Evolutionary conservation across 768 basidiomycete genomes (phyloP).

Genomic region (Boletus rubescentipes): DNA sequence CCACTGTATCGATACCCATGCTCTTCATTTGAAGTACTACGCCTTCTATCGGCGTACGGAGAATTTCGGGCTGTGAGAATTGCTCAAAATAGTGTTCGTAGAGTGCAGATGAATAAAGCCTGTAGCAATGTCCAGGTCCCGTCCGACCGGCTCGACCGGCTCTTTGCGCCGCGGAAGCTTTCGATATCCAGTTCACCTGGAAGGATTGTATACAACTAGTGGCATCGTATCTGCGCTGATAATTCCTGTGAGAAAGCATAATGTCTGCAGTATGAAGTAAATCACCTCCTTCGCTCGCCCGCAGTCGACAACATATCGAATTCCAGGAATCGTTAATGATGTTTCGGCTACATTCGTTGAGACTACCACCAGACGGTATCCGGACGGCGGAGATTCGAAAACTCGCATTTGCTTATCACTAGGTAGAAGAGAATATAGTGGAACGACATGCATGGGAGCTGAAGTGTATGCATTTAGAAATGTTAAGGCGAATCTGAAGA

Average conservation of each 20-base stretch:
- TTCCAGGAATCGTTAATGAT: constrained; percentile 93
- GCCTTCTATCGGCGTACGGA: constrained; percentile 95
- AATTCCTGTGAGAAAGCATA: neutral
- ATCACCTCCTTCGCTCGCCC: constrained; percentile 91
- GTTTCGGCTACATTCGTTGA: constrained; percentile 98
- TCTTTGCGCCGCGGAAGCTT: constrained; percentile 91
- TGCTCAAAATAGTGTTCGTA: constrained; percentile 90
- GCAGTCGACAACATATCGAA: constrained; percentile 97
- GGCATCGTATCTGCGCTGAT: constrained; percentile 79
- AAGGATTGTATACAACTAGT: constrained; percentile 86
- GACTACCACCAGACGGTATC: constrained; percentile 85
- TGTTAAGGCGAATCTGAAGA: constrained; percentile 4
- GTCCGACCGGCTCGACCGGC: constrained; percentile 97
- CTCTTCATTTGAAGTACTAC: constrained; percentile 98
- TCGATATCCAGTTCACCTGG: constrained; percentile 90
- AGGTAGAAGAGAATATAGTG: constrained; percentile 88
- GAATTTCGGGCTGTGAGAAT: constrained; percentile 88
- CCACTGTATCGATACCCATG: constrained; percentile 95
- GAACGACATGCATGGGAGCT: constrained; percentile 95
- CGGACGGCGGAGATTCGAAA: constrained; percentile 80
- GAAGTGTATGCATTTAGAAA: neutral
- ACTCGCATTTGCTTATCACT: constrained; percentile 95
- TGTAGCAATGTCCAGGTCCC: constrained; percentile 97
- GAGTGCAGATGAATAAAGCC: constrained; percentile 93
- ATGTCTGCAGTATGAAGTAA: neutral